phyloP scores from a whole-genome alignment of 2,329 filamentous ascomycete genomes.

The Fusarium sororula region DNA sequence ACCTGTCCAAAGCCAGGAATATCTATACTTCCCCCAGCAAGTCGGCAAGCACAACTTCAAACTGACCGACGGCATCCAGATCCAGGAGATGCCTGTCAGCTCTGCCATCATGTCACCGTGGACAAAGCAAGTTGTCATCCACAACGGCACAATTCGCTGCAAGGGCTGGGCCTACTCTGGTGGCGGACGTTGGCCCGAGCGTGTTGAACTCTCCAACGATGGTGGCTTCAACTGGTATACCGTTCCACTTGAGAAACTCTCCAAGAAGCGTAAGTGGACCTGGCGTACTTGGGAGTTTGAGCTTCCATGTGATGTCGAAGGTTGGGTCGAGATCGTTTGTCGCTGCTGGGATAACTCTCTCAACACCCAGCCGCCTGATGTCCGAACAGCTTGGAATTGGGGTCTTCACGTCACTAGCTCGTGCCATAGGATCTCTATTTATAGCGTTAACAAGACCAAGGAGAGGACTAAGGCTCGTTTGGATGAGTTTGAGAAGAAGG shows the following conservation, averaged over 20 bases:
- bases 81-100: slow-evolving; percentile 77
- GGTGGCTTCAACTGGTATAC: slow-evolving; percentile 73
- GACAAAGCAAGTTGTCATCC: slow-evolving; percentile 68
- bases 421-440: slow-evolving; percentile 68
- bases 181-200: slow-evolving; percentile 66
- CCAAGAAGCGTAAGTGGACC: slow-evolving; percentile 68
- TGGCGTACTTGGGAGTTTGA: slow-evolving; percentile 73
- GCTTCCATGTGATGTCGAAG: slow-evolving; percentile 69
- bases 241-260: slow-evolving; percentile 67
- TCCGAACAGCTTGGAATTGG: slow-evolving; percentile 70
- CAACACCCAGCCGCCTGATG: slow-evolving; percentile 67
- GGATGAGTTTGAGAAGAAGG: slow-evolving; percentile 59
- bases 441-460: slow-evolving; percentile 67
- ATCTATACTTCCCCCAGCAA: slow-evolving; percentile 75
- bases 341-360: slow-evolving; percentile 70
- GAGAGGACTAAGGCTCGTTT: slow-evolving; percentile 60
- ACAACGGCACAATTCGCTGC: slow-evolving; percentile 65
- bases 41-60: slow-evolving; percentile 72
- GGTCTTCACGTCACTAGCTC: slow-evolving; percentile 71
- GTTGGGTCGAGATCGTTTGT: slow-evolving; percentile 67
- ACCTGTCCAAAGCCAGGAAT: slow-evolving; percentile 72
- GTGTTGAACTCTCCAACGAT: slow-evolving; percentile 71
- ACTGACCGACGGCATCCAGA: slow-evolving; percentile 69
- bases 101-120: slow-evolving; percentile 72
- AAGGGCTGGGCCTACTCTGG: slow-evolving; percentile 69